Evolutionary conservation across 148 eudicot genomes (phyloP).

Genomic region (Heliamphora exappendiculata): DNA sequence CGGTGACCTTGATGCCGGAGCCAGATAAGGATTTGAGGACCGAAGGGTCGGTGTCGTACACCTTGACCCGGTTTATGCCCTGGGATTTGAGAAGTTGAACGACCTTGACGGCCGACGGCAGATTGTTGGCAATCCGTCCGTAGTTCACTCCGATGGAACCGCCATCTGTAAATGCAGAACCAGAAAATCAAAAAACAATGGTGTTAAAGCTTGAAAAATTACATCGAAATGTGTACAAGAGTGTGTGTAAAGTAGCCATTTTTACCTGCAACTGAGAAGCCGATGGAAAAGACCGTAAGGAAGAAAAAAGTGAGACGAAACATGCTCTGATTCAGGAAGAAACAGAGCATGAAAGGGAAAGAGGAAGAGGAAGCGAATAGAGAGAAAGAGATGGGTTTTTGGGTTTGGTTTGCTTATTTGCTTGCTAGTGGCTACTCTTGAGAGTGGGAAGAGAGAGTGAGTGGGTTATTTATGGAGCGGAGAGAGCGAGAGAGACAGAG

Average conservation of each 20-base stretch:
- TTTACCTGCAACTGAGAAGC: slow-evolving; percentile 25
- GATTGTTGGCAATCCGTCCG: slow-evolving; percentile 77
- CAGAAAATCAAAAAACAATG: not conserved
- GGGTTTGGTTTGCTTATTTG: not conserved
- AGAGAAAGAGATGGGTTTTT: not conserved
- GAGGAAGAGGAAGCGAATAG: not conserved
- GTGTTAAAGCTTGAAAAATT: not conserved
- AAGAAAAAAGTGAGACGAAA: not conserved
- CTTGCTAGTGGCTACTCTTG: not conserved
- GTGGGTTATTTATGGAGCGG: slow-evolving; percentile 4
- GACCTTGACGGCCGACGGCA: slow-evolving; percentile 66
- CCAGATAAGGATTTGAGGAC: slow-evolving; percentile 58
- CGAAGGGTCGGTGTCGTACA: slow-evolving; percentile 76
- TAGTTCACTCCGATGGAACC: slow-evolving; percentile 81
- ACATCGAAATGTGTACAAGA: not conserved
- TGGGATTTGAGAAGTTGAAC: slow-evolving; percentile 52
- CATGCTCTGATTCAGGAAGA: slow-evolving; percentile 11
- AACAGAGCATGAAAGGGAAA: not conserved
- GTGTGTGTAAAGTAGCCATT: not conserved
- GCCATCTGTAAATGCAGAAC: slow-evolving; percentile 35
- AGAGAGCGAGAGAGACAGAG: not conserved
- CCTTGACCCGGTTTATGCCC: slow-evolving; percentile 51
- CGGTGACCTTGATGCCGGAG: slow-evolving; percentile 54
- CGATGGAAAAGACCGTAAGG: slow-evolving; percentile 16
- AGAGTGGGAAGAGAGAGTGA: not conserved